Percentiles rank a stretch among this genome's conserved stretches.
Evolutionary conservation across 192 early-diverging fungal genomes (phyloP).

Genomic region (Chytriomyces sp.): DNA sequence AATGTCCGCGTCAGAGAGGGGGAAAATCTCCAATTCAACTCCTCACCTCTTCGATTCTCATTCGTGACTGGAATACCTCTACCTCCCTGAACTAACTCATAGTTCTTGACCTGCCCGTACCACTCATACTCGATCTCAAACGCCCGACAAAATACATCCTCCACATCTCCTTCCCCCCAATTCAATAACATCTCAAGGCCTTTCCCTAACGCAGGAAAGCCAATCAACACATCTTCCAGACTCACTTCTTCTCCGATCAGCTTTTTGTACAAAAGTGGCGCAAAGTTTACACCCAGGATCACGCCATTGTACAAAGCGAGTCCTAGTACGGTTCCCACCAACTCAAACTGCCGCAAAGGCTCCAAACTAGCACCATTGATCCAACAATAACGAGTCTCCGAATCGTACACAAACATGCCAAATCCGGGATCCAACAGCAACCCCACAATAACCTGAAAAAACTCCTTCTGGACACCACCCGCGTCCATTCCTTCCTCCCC

Average conservation of each 20-base stretch:
- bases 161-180: conserved; percentile 71
- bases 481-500: conserved; percentile 94
- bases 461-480: conserved; percentile 97
- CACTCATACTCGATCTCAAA: conserved; percentile 80
- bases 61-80: conserved; percentile 55
- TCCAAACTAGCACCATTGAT: conserved; percentile 68
- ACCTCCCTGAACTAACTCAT: conserved; percentile 50
- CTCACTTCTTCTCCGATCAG: conserved; percentile 53
- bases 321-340: conserved; percentile 88
- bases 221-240: conserved; percentile 55
- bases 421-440: conserved; percentile 72
- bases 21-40: too few relatives aligned
- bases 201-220: conserved; percentile 69
- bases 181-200: conserved; percentile 79
- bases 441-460: conserved; percentile 79
- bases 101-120: conserved; percentile 52
- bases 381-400: conserved; percentile 75
- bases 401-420: conserved; percentile 74
- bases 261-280: conserved; percentile 74
- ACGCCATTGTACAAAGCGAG: conserved; percentile 90
- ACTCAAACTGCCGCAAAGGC: conserved; percentile 65
- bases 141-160: conserved; percentile 77
- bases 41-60: conserved; percentile 43
- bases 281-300: conserved; percentile 72
- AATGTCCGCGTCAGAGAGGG: background rate